Conservation (phyloP, 2,329 filamentous ascomycete species). For the Arachnomyces sp. region DNA sequence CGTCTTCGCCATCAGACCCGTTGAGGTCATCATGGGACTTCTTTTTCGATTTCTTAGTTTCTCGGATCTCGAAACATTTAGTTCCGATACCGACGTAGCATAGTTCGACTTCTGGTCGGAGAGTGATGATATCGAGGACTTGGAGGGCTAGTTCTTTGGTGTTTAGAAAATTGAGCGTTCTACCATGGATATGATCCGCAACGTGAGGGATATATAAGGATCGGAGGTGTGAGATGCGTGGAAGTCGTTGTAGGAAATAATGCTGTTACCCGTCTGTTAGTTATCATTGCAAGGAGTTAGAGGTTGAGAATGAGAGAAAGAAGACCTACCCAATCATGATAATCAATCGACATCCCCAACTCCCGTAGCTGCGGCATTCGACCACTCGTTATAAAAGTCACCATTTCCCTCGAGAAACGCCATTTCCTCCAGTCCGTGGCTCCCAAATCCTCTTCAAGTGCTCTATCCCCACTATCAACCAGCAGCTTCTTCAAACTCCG, state of each 20-base stretch:
- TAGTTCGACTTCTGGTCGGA: conserved; percentile 66
- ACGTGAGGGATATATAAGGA: conserved; percentile 64
- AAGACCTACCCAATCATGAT: conserved; percentile 64
- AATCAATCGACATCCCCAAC: conserved; percentile 63
- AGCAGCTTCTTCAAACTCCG: conserved; percentile 63
- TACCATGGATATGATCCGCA: conserved; percentile 48
- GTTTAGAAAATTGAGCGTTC: conserved; percentile 33
- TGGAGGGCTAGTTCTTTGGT: conserved; percentile 65
- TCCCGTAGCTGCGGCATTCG: conserved; percentile 65
- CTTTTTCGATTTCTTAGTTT: conserved; percentile 41
- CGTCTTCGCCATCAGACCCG: conserved; percentile 22
- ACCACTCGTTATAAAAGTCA: conserved; percentile 67
- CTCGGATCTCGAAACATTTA: conserved; percentile 76
- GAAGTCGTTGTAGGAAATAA: conserved; percentile 66
- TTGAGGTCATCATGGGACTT: conserved; percentile 6
- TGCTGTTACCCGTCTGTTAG: conserved; percentile 46
- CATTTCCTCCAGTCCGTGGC: conserved; percentile 55
- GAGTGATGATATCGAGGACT: conserved; percentile 66
- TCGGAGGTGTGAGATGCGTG: conserved; percentile 59
- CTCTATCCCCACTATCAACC: conserved; percentile 59
- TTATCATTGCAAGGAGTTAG: conserved; percentile 1
- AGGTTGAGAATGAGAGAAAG: not conserved
- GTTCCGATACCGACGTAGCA: conserved; percentile 68
- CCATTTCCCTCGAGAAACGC: conserved; percentile 60
- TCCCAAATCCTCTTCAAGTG: conserved; percentile 30